Base-by-base conservation (phyloP, 495 filamentous ascomycete species). In the Podospora comata region DNA sequence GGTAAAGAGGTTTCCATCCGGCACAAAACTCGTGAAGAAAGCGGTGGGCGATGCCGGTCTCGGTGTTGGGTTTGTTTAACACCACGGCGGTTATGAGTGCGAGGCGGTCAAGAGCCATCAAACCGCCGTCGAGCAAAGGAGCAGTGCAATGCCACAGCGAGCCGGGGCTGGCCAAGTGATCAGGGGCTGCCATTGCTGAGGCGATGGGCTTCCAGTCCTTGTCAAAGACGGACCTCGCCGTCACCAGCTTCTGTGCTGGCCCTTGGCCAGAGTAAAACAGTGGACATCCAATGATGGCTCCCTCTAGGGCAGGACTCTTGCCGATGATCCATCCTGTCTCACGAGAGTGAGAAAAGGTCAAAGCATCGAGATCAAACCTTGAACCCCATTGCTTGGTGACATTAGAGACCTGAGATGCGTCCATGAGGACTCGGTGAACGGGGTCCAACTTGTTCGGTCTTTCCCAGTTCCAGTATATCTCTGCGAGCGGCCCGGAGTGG, bases 361-460 rank as follows among this genome's bases (percentile, higher is more conserved):
- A 20, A 4, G 23, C 19, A 27, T 66, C 65, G 57, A 60, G 57
- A 27, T 60, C 65, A 9, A 60, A 48, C 19, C 28, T 20, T 26
- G 28, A 26, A 9, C 23, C 28, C 65, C 65, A 66, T 16, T 66
- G 65, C 15, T 48, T 48, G 39, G 6, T 9, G 13, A 48, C 7
- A 16, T 5, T 48, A 16, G 39, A 3, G 6, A 48, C 39, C 39
- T 48, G 39, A 48, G 39, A 48, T 11, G 39, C 5, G 9, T 11
- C 15, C 15, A 48, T 48, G 39, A 13, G 13, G 15, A 48, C 39
- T 13, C 39, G 39, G 15, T 11, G 39, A 48, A 48, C 13, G 9
- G 39, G 39, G 2, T 48, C 39, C 9, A 13, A 2, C 39, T 48
- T 48, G 9, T 48, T 48, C 15, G 39, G 39, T 11, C 39, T 48